phyloP scores from a whole-genome alignment of 176 grass and related monocot genomes.

The Thinopyrum elongatum region DNA sequence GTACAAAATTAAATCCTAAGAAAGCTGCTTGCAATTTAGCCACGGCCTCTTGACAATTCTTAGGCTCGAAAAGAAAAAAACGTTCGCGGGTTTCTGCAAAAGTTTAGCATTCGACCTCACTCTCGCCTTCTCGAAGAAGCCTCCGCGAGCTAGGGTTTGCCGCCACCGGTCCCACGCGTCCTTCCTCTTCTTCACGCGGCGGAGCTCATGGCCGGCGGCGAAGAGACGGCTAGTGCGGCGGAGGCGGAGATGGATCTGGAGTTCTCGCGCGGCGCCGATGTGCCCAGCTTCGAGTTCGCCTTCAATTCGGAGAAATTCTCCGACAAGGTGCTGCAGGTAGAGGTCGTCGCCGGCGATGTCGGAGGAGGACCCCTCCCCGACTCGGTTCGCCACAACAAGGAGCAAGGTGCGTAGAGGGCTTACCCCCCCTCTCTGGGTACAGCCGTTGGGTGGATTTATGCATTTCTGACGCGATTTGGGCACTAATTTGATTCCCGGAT shows the following conservation, averaged over 20 bases:
- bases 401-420: conserved; percentile 39
- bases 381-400: conserved; percentile 27
- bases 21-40: neutral
- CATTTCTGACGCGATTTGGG: neutral
- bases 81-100: no score
- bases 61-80: neutral
- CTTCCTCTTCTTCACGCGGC: neutral
- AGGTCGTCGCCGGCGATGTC: conserved; percentile 40
- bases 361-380: conserved; percentile 31
- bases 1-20: no score
- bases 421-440: no score
- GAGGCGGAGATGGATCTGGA: conserved; percentile 56
- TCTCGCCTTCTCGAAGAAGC: neutral
- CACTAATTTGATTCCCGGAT: neutral
- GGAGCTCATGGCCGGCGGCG: neutral
- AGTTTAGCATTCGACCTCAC: no score
- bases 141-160: conserved; percentile 29
- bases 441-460: no score
- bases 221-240: neutral
- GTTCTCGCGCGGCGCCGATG: conserved; percentile 47
- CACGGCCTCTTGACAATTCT: neutral
- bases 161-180: neutral
- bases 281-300: conserved; percentile 70
- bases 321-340: conserved; percentile 69
- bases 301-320: conserved; percentile 88